Evolutionary conservation across 129 eudicot species (phyloP).

Genomic region (Pittosporum tobira): DNA sequence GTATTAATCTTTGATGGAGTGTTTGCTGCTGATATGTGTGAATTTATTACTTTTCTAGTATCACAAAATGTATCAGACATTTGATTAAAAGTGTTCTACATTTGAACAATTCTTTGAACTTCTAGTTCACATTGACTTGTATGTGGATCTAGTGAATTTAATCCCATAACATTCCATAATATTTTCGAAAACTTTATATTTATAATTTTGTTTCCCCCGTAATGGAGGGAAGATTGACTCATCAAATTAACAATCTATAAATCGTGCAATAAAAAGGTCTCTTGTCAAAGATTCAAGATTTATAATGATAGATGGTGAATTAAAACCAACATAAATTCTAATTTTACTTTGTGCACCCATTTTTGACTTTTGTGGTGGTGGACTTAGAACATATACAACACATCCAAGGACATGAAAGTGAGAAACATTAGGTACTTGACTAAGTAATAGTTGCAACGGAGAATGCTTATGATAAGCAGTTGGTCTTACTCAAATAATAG

Average conservation of each 20-base stretch:
- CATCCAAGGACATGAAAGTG: neutral
- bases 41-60: neutral
- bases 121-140: neutral
- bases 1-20: neutral
- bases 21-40: neutral
- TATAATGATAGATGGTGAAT: neutral
- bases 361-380: neutral
- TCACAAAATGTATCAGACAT: neutral
- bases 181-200: neutral
- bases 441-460: neutral
- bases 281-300: neutral
- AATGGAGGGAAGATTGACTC: no score
- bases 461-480: neutral
- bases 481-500: neutral
- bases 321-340: neutral
- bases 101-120: neutral
- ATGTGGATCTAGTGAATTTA: neutral
- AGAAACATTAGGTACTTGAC: neutral
- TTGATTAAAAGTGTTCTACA: neutral
- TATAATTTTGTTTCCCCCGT: neutral
- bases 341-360: neutral
- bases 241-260: no score
- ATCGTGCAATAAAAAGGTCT: neutral
- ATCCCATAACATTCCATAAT: neutral
- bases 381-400: neutral